These are phyloP conservation scores for Phaeosphaeriaceae sp. DNA, from an alignment of 2,329 filamentous ascomycete species.

Conservation along the genomic window DNA sequence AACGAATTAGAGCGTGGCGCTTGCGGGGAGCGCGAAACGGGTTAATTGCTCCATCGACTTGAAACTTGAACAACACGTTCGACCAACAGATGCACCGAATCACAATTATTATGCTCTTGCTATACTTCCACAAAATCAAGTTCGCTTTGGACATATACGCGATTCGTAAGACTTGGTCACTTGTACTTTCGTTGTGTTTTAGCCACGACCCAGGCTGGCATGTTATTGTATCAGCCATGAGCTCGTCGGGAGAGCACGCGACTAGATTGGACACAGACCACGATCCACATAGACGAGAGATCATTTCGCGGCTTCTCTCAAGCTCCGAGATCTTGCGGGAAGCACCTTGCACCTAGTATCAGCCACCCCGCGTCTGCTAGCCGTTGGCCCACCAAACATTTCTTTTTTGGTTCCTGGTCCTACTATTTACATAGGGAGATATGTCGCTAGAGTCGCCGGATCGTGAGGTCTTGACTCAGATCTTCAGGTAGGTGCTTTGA, in stretches of 20 bases:
- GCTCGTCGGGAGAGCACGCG: not conserved
- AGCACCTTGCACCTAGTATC: not conserved
- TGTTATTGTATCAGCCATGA: not conserved
- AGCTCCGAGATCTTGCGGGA: not conserved
- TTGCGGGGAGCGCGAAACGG: slow-evolving; percentile 4
- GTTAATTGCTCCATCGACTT: slow-evolving; percentile 9
- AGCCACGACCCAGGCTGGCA: not conserved
- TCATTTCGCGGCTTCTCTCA: not conserved
- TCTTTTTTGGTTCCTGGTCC: not conserved
- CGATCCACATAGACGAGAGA: not conserved
- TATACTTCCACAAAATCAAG: not conserved
- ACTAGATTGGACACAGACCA: not conserved
- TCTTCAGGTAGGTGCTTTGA: not conserved
- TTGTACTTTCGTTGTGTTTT: not conserved
- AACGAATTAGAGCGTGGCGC: slow-evolving; percentile 17
- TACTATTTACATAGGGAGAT: not conserved
- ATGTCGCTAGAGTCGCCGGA: not conserved
- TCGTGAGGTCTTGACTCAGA: not conserved
- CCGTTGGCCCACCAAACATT: not conserved
- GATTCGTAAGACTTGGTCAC: not conserved
- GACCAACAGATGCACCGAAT: slow-evolving; percentile 4
- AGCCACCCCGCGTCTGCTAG: not conserved
- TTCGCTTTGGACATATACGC: not conserved
- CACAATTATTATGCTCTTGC: not conserved
- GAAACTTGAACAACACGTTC: slow-evolving; percentile 12